A percentile compares a stretch with the other conserved stretches of the same genome.
Evolutionary conservation across 2,329 filamentous ascomycete genomes (phyloP).

Genomic region (Tolypocladium ophioglossoides): DNA sequence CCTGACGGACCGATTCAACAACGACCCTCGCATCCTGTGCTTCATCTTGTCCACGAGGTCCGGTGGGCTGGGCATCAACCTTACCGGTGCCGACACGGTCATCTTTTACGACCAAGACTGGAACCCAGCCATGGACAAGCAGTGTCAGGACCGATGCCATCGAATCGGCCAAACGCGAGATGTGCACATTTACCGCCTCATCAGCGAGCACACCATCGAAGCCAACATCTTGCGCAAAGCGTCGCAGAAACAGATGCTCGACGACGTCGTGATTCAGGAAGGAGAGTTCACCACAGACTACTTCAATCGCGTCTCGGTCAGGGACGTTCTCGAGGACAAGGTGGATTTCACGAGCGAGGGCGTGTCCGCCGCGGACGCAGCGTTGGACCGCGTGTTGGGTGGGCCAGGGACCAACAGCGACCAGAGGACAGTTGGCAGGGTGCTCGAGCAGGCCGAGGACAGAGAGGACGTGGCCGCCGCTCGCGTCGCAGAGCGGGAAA

Average conservation of each 20-base stretch:
- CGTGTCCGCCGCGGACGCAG: slow-evolving; percentile 65
- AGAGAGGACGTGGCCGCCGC: slow-evolving; percentile 85
- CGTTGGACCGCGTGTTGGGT: slow-evolving; percentile 78
- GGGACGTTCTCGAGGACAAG: slow-evolving; percentile 55
- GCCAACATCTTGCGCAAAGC: slow-evolving; percentile 95
- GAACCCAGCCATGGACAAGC: slow-evolving; percentile 99
- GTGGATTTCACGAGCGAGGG: slow-evolving; percentile 36
- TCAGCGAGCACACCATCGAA: slow-evolving; percentile 91
- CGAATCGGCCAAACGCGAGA: slow-evolving; percentile 96
- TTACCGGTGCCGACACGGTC: slow-evolving; percentile 93
- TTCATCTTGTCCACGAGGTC: slow-evolving; percentile 95
- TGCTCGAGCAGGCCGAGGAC: slow-evolving; percentile 85
- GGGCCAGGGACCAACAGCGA: slow-evolving; percentile 50
- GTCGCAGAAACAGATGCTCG: slow-evolving; percentile 94
- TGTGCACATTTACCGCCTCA: slow-evolving; percentile 92
- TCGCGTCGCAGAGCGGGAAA: slow-evolving; percentile 77
- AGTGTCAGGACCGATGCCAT: slow-evolving; percentile 95
- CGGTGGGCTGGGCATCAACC: slow-evolving; percentile 88
- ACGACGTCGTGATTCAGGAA: slow-evolving; percentile 97
- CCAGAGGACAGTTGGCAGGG: slow-evolving; percentile 53
- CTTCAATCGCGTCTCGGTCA: slow-evolving; percentile 68
- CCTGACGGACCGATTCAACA: slow-evolving; percentile 92
- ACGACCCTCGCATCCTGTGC: slow-evolving; percentile 80
- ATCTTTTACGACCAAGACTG: slow-evolving; percentile 99
- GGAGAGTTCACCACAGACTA: slow-evolving; percentile 97